Evolutionary conservation across 108 stramenopile genomes (phyloP), one percentile per base, ranked within the genome.

Genomic region (Licmophora abbreviata): DNA sequence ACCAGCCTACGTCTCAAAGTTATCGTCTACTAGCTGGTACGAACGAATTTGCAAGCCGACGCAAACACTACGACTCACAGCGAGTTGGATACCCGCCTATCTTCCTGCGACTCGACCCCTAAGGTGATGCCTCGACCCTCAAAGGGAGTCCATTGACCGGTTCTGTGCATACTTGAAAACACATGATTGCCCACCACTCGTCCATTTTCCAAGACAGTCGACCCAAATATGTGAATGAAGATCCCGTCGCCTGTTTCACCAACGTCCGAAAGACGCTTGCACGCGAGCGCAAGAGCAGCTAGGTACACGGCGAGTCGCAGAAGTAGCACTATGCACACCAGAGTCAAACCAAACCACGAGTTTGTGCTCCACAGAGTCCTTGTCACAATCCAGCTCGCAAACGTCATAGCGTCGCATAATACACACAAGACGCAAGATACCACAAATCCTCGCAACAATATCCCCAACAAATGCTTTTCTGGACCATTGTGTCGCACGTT

Each of bases 401-500:
- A 6, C 0, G 83, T 71, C 79, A 77, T 68, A 22, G 66, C 55
- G 63, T 84, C 83, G 15, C 74, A 61, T 0, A 69, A 46, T 15
- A 74, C 32, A 18, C 44, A 8, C 11, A 84, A 23, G 5, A 58
- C 38, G 7, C 38, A 28, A 25, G 77, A 49, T 26, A 72, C 42
- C 10, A 84, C 10, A 21, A 46, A 75, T 10, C 66, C 83, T 43
- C 70, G 59, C 57, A 76, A 77, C 9, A 80, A 44, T 17, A 64
- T 62, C 8, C 76, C 83, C 4, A 48, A 40, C n/a, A 56, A 52
- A n/a, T 37, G 25, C 45, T 69, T 57, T 54, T 68, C 56, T 21
- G 38, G 47, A 10, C 56, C 43, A 29, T 37, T 1, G 27, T 48
- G 11, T 38, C 49, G 62, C 29, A 51, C 31, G 18, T 15, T 44